Percentiles rank a stretch among this genome's conserved stretches.
Evolutionary conservation across 148 eudicot genomes (phyloP).

Genomic region (Rhododendron griersonianum): DNA sequence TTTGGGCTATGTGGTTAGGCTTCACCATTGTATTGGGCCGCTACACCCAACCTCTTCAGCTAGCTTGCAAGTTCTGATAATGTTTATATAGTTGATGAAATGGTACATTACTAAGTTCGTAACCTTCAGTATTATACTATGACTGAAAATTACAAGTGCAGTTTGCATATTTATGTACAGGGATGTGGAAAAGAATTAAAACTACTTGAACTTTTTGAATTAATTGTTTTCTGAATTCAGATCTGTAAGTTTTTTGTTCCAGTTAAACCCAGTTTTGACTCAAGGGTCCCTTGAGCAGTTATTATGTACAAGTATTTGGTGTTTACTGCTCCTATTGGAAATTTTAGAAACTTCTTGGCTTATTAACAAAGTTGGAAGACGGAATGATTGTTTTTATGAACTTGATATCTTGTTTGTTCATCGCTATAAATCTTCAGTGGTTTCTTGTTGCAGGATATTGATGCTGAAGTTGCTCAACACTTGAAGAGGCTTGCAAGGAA

Average conservation of each 20-base stretch:
- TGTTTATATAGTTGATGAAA: neutral
- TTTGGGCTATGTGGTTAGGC: neutral
- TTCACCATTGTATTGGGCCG: neutral
- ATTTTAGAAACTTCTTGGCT: neutral
- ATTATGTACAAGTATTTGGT: neutral
- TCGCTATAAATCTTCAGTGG: neutral
- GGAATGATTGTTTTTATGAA: neutral
- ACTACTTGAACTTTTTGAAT: neutral
- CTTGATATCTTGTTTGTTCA: neutral
- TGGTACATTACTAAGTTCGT: neutral
- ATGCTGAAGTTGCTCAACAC: conserved; percentile 79
- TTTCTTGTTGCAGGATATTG: conserved; percentile 56
- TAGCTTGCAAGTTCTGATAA: neutral
- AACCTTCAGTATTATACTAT: neutral
- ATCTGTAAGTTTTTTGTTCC: neutral
- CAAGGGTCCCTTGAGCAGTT: neutral
- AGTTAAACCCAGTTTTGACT: neutral
- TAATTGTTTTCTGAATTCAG: neutral
- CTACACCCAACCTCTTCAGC: neutral
- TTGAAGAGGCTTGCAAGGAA: conserved; percentile 88
- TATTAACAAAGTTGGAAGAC: neutral
- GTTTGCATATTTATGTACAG: neutral
- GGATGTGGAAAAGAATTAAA: neutral
- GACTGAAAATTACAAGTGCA: neutral
- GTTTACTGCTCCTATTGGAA: neutral